These are phyloP conservation scores for Aspergillus sparsus DNA, from an alignment of 495 filamentous ascomycete genomes.

Conservation along the genomic window DNA sequence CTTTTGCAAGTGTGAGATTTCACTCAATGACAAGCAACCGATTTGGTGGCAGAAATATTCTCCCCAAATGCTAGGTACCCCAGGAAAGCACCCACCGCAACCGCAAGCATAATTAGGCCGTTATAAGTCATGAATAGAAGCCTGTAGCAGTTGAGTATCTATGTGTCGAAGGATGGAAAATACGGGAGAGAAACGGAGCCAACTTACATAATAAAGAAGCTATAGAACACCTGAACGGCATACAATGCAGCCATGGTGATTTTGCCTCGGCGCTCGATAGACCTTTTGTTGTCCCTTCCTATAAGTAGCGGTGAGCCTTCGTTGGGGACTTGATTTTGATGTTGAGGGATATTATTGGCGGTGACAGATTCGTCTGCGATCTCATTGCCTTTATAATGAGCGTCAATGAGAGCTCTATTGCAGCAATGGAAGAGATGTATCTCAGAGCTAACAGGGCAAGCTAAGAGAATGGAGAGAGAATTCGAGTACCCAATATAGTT, in stretches of 20 bases:
- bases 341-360: constrained; percentile 27
- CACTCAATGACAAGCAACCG: constrained; percentile 82
- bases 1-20: neutral
- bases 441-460: constrained; percentile 11
- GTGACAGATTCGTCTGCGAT: constrained; percentile 37
- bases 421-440: constrained; percentile 10
- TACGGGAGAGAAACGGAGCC: neutral
- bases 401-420: constrained; percentile 36
- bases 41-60: constrained; percentile 68
- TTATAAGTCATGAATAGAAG: constrained; percentile 99
- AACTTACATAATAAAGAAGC: constrained; percentile 98
- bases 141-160: constrained; percentile 54
- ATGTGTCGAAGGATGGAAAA: constrained; percentile 1
- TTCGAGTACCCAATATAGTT: no score
- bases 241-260: constrained; percentile 80
- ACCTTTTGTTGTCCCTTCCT: constrained; percentile 54
- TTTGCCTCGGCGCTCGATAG: constrained; percentile 60
- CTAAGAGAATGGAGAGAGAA: neutral
- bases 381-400: constrained; percentile 48
- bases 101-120: constrained; percentile 91
- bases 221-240: constrained; percentile 94
- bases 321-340: constrained; percentile 38
- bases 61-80: constrained; percentile 83
- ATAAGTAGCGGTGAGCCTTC: constrained; percentile 71
- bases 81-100: constrained; percentile 83